These are phyloP conservation scores for Phytopythium kandeliae DNA, from an alignment of 352 stramenopile genomes.

Conservation along the genomic window DNA sequence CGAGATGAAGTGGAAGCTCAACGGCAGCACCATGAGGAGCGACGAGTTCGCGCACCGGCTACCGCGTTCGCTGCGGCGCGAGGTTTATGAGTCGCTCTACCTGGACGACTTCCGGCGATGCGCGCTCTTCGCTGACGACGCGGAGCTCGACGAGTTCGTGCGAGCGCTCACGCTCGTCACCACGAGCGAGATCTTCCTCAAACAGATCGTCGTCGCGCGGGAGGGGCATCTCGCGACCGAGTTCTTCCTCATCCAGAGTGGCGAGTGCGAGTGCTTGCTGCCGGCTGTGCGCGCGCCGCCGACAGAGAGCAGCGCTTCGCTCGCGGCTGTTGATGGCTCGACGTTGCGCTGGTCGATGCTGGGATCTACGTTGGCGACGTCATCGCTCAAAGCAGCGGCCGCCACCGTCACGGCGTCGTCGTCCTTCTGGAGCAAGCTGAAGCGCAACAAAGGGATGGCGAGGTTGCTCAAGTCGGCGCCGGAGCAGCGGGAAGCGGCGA, in stretches of 20 bases:
- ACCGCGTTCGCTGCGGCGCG: conserved; percentile 33
- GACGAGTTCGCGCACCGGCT: conserved; percentile 43
- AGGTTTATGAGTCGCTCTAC: conserved; percentile 29
- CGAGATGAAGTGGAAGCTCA: conserved; percentile 69
- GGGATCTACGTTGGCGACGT: not conserved
- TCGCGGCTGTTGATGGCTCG: not conserved
- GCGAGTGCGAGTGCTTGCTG: conserved; percentile 46
- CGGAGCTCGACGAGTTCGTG: conserved; percentile 17
- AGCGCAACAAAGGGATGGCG: not conserved
- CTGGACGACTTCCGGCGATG: conserved; percentile 26
- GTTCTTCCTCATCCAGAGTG: conserved; percentile 60
- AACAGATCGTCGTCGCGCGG: conserved; percentile 47
- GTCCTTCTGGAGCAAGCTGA: not conserved
- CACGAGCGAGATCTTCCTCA: conserved; percentile 55
- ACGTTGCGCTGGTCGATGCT: not conserved
- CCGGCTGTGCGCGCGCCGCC: conserved; percentile 5
- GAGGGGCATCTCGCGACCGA: conserved; percentile 44
- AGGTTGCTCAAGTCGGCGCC: not conserved
- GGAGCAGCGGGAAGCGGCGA: no score
- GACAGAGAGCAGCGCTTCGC: not conserved
- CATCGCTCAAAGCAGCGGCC: not conserved
- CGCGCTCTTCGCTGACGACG: conserved; percentile 17
- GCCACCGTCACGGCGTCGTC: not conserved
- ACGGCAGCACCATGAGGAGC: conserved; percentile 47
- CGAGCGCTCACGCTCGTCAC: conserved; percentile 25